A percentile compares a stretch with the other conserved stretches of the same genome.
Conservation (phyloP, 352 stramenopile species). For the Phytopythium kandeliae region DNA sequence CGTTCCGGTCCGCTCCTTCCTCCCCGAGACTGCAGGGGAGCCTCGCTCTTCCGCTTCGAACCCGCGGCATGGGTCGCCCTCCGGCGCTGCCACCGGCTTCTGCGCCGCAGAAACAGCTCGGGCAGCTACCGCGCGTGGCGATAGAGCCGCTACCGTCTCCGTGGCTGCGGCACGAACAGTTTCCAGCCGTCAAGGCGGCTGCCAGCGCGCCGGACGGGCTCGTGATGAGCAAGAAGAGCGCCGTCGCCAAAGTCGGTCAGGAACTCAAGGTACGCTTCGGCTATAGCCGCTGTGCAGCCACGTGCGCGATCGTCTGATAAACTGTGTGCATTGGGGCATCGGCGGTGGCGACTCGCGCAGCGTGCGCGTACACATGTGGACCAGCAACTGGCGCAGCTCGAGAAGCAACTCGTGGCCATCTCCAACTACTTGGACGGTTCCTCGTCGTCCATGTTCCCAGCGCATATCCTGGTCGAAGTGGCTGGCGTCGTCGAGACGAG, state of each 20-base stretch:
- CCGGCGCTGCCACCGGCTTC: background rate
- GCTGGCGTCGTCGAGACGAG: background rate
- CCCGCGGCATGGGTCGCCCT: too few relatives aligned
- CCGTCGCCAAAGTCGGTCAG: constrained; percentile 46
- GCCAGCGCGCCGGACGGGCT: constrained; percentile 44
- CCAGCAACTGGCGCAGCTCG: constrained; percentile 53
- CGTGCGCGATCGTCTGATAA: too few relatives aligned
- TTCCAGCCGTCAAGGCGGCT: constrained; percentile 43
- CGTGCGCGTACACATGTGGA: constrained; percentile 46
- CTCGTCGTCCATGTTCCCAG: constrained; percentile 33
- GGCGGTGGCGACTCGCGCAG: too few relatives aligned
- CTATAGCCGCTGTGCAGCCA: background rate
- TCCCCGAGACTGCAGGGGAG: background rate
- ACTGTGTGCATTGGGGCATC: too few relatives aligned
- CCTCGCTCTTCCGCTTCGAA: background rate
- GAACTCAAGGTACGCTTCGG: constrained; percentile 50
- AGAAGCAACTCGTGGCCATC: constrained; percentile 51
- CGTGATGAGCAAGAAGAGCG: constrained; percentile 38
- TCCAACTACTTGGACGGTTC: constrained; percentile 52
- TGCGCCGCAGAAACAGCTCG: constrained; percentile 9
- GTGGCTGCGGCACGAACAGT: constrained; percentile 68
- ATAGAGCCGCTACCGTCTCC: constrained; percentile 40
- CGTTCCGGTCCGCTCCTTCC: background rate
- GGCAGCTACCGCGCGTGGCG: constrained; percentile 7
- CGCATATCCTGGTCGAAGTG: constrained; percentile 21